Evolutionary conservation across 2,329 filamentous ascomycete genomes (phyloP), one percentile per base, ranked within the genome.

Genomic region (Epichloe sibirici): DNA sequence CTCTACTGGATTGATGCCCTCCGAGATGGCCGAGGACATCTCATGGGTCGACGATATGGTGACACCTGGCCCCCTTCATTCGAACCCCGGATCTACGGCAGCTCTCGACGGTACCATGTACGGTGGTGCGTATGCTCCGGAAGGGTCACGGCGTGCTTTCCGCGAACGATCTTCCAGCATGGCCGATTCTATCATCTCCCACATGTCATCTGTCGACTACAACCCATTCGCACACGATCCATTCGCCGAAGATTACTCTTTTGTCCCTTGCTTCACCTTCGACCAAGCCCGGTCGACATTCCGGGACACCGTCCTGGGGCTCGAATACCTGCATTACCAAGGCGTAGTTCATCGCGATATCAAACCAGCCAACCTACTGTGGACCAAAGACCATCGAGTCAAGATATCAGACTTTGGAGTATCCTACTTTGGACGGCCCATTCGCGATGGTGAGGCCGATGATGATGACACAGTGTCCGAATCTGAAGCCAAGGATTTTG

Each of bases 341-440:
- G 87, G 87, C 15, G 87, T 91, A 45, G 86, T 90, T 28, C 87
- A 91, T 62, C 81, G 87, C 48, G 87, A 91, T 62, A 90, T 91
- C 67, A 91, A 90, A 64, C 87, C 87, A 1, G 90, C 91, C 39
- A 97, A 97, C 65, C 76, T 98, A 6, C 75, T 98, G 6, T 90
- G 91, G 74, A 94, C 89, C 49, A 83, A 74, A 60, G 85, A 90
- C 57, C 83, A 90, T 60, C 83, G 85, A 13, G 88, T 96, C 63
- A 98, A 98, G 74, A 98, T 98, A 55, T 97, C 93, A 5, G 93
- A 98, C 64, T 98, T 98, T 71, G 93, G 93, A 35, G 93, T 98
- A 1, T 98, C 93, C 1, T 98, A 97, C 67, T 88, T 98, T 57
- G 93, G 93, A 31, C 83, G 89, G 49, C 89, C 89, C 1, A 86